phyloP scores from a whole-genome alignment of 2,329 filamentous ascomycete species.

The Cladosporium sphaerospermum region DNA sequence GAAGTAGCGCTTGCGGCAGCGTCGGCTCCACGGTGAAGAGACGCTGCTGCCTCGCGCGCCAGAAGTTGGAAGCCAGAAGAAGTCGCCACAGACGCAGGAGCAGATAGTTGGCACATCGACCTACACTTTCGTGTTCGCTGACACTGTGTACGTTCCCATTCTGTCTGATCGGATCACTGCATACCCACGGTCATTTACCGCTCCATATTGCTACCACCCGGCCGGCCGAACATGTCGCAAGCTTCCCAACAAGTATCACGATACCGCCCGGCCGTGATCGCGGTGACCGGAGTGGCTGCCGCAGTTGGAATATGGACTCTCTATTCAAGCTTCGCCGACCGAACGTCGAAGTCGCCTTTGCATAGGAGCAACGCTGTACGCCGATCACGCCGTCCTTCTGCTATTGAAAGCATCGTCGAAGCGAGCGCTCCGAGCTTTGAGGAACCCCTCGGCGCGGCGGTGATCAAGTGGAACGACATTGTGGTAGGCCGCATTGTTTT shows the following conservation, averaged over 20 bases:
- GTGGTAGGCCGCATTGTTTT: neutral
- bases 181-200: too few species aligned
- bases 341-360: conserved; percentile 34
- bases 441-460: conserved; percentile 6
- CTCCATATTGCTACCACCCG: too few species aligned
- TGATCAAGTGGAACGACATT: neutral
- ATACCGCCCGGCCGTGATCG: conserved; percentile 47
- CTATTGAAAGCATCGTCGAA: neutral
- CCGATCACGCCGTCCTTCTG: conserved; percentile 27
- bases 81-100: too few species aligned
- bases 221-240: conserved; percentile 2
- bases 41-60: too few species aligned
- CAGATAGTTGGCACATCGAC: too few species aligned
- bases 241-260: conserved; percentile 20
- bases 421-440: conserved; percentile 6
- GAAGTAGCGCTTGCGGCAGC: too few species aligned
- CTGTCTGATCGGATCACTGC: too few species aligned
- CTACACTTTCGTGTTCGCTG: too few species aligned
- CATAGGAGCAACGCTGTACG: conserved; percentile 64
- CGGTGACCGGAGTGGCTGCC: conserved; percentile 52
- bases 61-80: too few species aligned
- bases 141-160: too few species aligned
- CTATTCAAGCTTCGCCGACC: conserved; percentile 39
- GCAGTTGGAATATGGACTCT: conserved; percentile 54
- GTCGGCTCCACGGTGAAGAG: too few species aligned